Evolutionary conservation across 2,329 filamentous ascomycete species (phyloP).

Genomic region (Mycogone perniciosa): DNA sequence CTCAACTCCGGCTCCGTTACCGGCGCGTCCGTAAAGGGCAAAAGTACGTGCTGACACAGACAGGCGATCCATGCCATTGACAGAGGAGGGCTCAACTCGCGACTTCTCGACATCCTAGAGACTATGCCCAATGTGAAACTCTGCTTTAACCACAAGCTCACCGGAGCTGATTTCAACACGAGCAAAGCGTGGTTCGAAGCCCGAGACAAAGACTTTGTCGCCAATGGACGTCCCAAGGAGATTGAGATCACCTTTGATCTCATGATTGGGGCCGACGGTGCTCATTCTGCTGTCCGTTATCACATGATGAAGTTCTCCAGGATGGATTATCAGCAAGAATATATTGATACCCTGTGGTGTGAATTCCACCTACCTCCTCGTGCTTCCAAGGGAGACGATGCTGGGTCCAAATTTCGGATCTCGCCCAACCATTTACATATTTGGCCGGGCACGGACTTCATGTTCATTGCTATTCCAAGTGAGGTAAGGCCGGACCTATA

Average conservation of each 20-base stretch:
- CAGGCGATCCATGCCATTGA: constrained; percentile 84
- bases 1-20: background rate
- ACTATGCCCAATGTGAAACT: constrained; percentile 82
- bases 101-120: constrained; percentile 76
- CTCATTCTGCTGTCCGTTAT: constrained; percentile 83
- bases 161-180: constrained; percentile 74
- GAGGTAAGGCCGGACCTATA: constrained; percentile 37
- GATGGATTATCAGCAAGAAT: constrained; percentile 88
- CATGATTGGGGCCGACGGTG: constrained; percentile 90
- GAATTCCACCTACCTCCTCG: constrained; percentile 75
- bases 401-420: constrained; percentile 59
- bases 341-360: constrained; percentile 96
- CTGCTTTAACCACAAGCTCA: constrained; percentile 90
- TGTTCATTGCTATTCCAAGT: constrained; percentile 96
- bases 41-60: constrained; percentile 9
- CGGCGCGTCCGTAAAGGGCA: background rate
- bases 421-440: constrained; percentile 94
- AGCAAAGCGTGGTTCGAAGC: constrained; percentile 85
- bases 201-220: constrained; percentile 28
- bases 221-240: constrained; percentile 52
- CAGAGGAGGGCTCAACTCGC: constrained; percentile 73
- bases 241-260: constrained; percentile 85
- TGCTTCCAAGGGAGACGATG: constrained; percentile 22
- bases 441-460: constrained; percentile 88
- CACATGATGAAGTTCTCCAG: constrained; percentile 93